A percentile compares a stretch with the other conserved stretches of the same genome.
phyloP scores from a whole-genome alignment of 2,329 filamentous ascomycete genomes.

The Aspergillus versicolor region DNA sequence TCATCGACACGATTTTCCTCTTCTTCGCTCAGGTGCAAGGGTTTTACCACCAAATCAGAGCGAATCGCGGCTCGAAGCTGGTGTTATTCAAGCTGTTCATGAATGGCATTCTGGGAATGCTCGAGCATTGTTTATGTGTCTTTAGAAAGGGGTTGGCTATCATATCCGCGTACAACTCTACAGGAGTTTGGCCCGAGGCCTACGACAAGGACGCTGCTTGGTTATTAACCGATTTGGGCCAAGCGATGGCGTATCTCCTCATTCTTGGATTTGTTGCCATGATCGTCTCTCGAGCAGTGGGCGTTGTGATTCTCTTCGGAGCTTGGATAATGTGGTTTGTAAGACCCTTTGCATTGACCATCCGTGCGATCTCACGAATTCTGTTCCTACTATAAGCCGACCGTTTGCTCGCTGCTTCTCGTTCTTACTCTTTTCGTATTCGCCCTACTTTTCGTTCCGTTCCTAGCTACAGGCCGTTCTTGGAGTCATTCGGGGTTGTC shows the following conservation, averaged over 20 bases:
- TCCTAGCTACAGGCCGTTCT: not conserved
- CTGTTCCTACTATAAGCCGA: constrained; percentile 24
- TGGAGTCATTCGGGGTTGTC: not conserved
- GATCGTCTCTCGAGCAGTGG: constrained; percentile 29
- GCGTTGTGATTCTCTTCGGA: constrained; percentile 33
- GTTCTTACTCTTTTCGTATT: not conserved
- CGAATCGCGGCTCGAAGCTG: constrained; percentile 23
- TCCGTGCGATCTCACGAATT: constrained; percentile 28
- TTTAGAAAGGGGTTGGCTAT: constrained; percentile 24
- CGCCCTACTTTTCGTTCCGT: not conserved
- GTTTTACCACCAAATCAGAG: constrained; percentile 20
- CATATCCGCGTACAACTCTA: constrained; percentile 32
- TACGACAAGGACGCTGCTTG: constrained; percentile 29
- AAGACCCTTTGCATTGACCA: constrained; percentile 33
- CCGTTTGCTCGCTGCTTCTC: not conserved
- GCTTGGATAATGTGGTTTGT: constrained; percentile 40
- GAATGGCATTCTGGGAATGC: constrained; percentile 30
- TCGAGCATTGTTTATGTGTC: constrained; percentile 31
- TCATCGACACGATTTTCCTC: constrained; percentile 32
- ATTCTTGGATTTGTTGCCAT: constrained; percentile 33
- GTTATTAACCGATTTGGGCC: constrained; percentile 31
- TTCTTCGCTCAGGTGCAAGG: constrained; percentile 28
- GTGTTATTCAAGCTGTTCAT: constrained; percentile 20
- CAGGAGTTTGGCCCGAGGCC: constrained; percentile 30
- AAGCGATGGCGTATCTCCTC: constrained; percentile 34